Percentiles rank a stretch among this genome's conserved stretches.
Evolutionary conservation across 352 stramenopile species (phyloP).

Genomic region (Phytophthora idaei): DNA sequence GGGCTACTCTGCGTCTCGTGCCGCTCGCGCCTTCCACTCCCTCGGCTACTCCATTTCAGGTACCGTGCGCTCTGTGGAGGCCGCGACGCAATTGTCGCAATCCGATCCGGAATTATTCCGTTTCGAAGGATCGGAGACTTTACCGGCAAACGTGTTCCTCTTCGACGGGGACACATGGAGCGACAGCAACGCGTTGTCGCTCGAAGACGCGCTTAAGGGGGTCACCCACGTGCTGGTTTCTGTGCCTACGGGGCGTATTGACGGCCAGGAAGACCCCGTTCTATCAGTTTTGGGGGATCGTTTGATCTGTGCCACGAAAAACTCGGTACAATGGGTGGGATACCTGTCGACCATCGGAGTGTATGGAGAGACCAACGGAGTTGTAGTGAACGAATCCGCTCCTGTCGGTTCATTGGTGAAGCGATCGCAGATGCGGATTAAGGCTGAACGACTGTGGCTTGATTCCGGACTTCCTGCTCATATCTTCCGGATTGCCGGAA

Average conservation of each 20-base stretch:
- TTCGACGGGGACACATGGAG: conserved; percentile 77
- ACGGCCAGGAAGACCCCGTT: conserved; percentile 75
- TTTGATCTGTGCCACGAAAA: conserved; percentile 45
- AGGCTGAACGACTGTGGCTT: conserved; percentile 81
- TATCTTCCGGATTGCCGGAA: conserved; percentile 91
- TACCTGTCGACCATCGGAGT: conserved; percentile 94
- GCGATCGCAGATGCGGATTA: conserved; percentile 79
- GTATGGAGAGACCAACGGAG: conserved; percentile 90
- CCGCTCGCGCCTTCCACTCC: conserved; percentile 67
- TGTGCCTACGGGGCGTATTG: conserved; percentile 50
- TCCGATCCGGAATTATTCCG: conserved; percentile 52
- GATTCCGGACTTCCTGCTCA: conserved; percentile 69
- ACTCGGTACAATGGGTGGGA: conserved; percentile 81
- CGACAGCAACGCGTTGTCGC: conserved; percentile 33
- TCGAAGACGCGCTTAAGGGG: conserved; percentile 55
- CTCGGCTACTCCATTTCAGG: conserved; percentile 73
- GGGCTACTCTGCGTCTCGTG: conserved; percentile 80
- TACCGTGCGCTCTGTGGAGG: conserved; percentile 68
- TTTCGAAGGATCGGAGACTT: conserved; percentile 12
- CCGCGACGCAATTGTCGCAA: conserved; percentile 44
- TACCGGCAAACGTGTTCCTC: conserved; percentile 70
- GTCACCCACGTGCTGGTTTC: conserved; percentile 84
- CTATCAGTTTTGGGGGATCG: conserved; percentile 50
- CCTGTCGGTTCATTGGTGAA: conserved; percentile 65
- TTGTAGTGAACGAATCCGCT: conserved; percentile 84